Percentiles rank a stretch among this genome's conserved stretches.
Conservation (phyloP, 345 rosid species). For the Viola odorata region DNA sequence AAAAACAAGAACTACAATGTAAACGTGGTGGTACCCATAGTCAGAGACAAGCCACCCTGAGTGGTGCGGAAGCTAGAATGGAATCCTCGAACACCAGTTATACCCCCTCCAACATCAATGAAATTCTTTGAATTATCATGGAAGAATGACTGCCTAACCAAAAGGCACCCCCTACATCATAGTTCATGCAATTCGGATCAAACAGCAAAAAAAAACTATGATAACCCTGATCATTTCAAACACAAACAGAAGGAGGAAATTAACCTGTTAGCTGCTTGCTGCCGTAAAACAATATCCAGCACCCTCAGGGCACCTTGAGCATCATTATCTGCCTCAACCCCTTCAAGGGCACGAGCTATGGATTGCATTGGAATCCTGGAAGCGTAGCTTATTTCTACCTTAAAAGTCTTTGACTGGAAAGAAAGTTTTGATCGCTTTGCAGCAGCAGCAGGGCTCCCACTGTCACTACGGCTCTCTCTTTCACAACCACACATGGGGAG, state of each 20-base stretch:
- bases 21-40: conserved; percentile 47
- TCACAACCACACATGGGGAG: conserved; percentile 20
- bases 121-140: conserved; percentile 40
- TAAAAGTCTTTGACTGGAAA: conserved; percentile 47
- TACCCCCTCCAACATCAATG: conserved; percentile 67
- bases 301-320: conserved; percentile 74
- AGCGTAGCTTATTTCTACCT: conserved; percentile 50
- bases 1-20: conserved; percentile 4
- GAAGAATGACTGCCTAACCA: conserved; percentile 86
- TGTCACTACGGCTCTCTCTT: conserved; percentile 26
- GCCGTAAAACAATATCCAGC: conserved; percentile 71
- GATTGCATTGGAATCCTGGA: conserved; percentile 56
- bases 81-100: conserved; percentile 60
- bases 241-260: conserved; percentile 5
- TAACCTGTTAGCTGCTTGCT: conserved; percentile 74
- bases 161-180: conserved; percentile 64
- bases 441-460: conserved; percentile 28
- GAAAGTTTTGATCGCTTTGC: conserved; percentile 58
- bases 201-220: not conserved
- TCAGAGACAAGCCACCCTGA: conserved; percentile 78
- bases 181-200: conserved; percentile 12
- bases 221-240: not conserved
- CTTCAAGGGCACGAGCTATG: conserved; percentile 41
- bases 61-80: conserved; percentile 84
- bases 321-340: conserved; percentile 36